Conservation (phyloP, 306 rosid species). For the Prunus davidiana region DNA sequence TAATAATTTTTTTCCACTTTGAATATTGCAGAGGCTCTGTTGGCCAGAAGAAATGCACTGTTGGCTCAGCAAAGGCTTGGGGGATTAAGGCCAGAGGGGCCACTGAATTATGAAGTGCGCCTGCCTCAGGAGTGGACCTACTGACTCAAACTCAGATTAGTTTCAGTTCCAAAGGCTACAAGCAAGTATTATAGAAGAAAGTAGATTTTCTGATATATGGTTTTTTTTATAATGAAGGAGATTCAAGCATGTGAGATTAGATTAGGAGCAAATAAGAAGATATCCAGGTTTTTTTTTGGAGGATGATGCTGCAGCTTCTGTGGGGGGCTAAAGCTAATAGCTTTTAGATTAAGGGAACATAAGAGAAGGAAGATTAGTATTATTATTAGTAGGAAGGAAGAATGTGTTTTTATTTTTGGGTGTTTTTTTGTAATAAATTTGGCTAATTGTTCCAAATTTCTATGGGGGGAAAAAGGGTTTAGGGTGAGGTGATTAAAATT, state of each 20-base stretch:
- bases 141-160: conserved; percentile 11
- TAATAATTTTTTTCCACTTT: neutral
- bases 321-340: conserved; percentile 15
- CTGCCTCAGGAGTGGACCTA: conserved; percentile 91
- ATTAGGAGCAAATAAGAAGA: conserved; percentile 50
- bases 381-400: conserved; percentile 17
- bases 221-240: conserved; percentile 17
- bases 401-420: neutral
- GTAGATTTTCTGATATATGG: conserved; percentile 19
- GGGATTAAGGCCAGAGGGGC: conserved; percentile 37
- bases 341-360: conserved; percentile 29
- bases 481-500: neutral
- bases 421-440: conserved; percentile 33
- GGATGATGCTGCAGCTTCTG: conserved; percentile 35
- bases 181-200: conserved; percentile 14
- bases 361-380: conserved; percentile 7
- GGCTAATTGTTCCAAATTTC: conserved; percentile 26
- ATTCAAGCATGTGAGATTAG: conserved; percentile 49
- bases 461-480: conserved; percentile 10
- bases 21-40: conserved; percentile 37
- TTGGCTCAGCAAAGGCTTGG: conserved; percentile 39
- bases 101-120: conserved; percentile 46
- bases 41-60: conserved; percentile 48
- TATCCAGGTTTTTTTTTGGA: conserved; percentile 33
- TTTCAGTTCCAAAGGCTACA: neutral